Evolutionary conservation across 495 filamentous ascomycete species (phyloP), one percentile per base, ranked within the genome.

Genomic region (Filosporella fistucella): DNA sequence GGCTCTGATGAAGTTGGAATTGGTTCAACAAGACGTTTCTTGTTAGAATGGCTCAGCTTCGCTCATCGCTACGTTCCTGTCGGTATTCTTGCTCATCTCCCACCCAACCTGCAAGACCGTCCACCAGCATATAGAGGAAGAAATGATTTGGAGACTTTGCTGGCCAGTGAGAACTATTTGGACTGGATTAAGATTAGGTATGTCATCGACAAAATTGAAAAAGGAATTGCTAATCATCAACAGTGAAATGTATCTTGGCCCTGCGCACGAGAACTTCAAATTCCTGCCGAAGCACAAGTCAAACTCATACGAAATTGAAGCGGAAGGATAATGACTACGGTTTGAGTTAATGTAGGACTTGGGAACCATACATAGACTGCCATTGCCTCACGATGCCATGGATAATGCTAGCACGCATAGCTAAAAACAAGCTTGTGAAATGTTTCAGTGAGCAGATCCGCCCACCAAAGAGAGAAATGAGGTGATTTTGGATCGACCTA

Each of bases 101-200:
- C 93, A 30, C 89, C 93, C 0, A 81, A 68, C 20, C 75, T 98
- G 39, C 85, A 96, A 43, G 91, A 98, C 61, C 70, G 93, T 32
- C 86, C 93, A 28, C 91, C 91, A 33, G 77, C 78, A 33, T 98
- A 81, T 62, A 79, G 71, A 55, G 90, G 91, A 5, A 72, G 93
- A 43, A 84, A 89, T 66, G 93, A 97, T 30, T 57, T 97, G 65
- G 93, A 98, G 76, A 94, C 88, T 35, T 67, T 98, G 52, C 68
- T 98, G 67, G 83, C 79, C 9, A 95, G 90, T 68, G 78, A 77
- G 29, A 85, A 97, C 64, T 96, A 94, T 66, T 85, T 81, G 68
- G 93, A 98, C 66, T 98, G 93, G 93, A 87, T 98, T 57, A 97
- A 95, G 74, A 94, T 98, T 60, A 93, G 86, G 89, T 94, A 77